Evolutionary conservation across 176 grass and related monocot genomes (phyloP).

Genomic region (Pontederia crassipes): DNA sequence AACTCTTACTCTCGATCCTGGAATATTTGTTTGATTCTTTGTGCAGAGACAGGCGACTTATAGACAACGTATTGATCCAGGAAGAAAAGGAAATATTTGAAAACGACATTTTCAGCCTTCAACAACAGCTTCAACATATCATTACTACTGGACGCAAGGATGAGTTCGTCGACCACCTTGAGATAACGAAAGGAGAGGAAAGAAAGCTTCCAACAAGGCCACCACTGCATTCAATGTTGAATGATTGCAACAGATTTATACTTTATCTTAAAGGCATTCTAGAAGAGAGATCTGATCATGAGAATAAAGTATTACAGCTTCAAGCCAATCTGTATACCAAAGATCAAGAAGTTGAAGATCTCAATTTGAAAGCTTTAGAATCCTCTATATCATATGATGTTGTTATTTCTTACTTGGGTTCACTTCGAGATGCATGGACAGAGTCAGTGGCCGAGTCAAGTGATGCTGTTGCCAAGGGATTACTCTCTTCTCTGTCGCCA

Average conservation of each 20-base stretch:
- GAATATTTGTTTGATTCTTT: constrained; percentile 2
- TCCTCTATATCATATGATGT: constrained; percentile 42
- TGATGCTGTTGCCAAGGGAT: constrained; percentile 35
- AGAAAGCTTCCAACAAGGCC: constrained; percentile 11
- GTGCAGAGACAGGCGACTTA: not conserved
- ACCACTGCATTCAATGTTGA: constrained; percentile 52
- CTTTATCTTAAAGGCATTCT: constrained; percentile 42
- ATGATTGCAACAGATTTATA: constrained; percentile 66
- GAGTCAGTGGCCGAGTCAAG: constrained; percentile 34
- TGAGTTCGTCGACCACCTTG: not conserved
- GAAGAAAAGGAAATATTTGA: constrained; percentile 81
- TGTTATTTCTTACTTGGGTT: constrained; percentile 46
- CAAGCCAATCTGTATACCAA: constrained; percentile 21
- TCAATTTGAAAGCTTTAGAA: constrained; percentile 38
- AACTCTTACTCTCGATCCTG: not conserved
- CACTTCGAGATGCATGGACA: constrained; percentile 7
- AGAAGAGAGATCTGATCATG: constrained; percentile 14
- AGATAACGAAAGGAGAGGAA: constrained; percentile 26
- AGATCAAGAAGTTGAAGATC: constrained; percentile 58
- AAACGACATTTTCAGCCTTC: constrained; percentile 41
- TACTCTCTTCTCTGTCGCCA: constrained; percentile 42
- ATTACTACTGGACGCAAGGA: constrained; percentile 1
- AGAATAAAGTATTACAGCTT: not conserved
- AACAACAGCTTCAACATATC: constrained; percentile 41
- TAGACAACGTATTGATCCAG: constrained; percentile 36